Evolutionary conservation across 2,329 filamentous ascomycete genomes (phyloP).

Genomic region (Fusarium sp.): DNA sequence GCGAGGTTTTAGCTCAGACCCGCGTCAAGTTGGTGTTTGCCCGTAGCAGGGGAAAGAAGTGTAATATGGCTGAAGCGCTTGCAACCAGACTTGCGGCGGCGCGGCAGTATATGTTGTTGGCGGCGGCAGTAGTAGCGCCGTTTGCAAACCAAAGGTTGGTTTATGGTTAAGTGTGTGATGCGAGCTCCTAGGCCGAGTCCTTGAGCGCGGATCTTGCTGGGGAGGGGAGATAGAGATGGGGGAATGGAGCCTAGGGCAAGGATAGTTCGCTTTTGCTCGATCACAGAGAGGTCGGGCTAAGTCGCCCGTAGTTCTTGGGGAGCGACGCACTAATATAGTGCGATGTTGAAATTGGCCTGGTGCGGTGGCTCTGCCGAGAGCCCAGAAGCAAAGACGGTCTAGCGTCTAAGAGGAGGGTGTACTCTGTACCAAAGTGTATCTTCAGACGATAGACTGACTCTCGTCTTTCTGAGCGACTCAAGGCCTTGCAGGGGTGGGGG

Average conservation of each 20-base stretch:
- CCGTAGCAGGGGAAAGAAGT: constrained; percentile 41
- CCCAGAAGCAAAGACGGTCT: constrained; percentile 47
- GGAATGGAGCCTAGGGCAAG: constrained; percentile 43
- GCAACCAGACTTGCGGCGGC: constrained; percentile 45
- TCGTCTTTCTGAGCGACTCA: constrained; percentile 41
- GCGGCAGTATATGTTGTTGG: constrained; percentile 49
- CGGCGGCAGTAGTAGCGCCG: constrained; percentile 47
- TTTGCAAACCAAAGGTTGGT: constrained; percentile 41
- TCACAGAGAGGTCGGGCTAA: constrained; percentile 44
- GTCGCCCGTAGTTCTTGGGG: constrained; percentile 47
- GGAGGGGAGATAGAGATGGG: constrained; percentile 39
- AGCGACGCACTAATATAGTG: constrained; percentile 53
- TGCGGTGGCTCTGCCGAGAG: constrained; percentile 45
- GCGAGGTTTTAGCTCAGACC: constrained; percentile 46
- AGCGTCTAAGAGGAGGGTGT: constrained; percentile 46
- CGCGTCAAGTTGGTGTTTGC: constrained; percentile 45
- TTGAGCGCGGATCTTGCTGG: constrained; percentile 46
- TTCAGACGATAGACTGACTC: constrained; percentile 41
- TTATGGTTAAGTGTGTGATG: constrained; percentile 46
- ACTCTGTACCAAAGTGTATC: constrained; percentile 37
- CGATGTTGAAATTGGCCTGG: constrained; percentile 45
- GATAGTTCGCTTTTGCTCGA: constrained; percentile 44
- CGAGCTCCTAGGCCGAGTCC: constrained; percentile 46
- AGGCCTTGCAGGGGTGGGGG: constrained; percentile 26
- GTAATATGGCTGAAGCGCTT: constrained; percentile 43